Base-by-base conservation (phyloP, 106 monocot species). In the Narthecium ossifragum region DNA sequence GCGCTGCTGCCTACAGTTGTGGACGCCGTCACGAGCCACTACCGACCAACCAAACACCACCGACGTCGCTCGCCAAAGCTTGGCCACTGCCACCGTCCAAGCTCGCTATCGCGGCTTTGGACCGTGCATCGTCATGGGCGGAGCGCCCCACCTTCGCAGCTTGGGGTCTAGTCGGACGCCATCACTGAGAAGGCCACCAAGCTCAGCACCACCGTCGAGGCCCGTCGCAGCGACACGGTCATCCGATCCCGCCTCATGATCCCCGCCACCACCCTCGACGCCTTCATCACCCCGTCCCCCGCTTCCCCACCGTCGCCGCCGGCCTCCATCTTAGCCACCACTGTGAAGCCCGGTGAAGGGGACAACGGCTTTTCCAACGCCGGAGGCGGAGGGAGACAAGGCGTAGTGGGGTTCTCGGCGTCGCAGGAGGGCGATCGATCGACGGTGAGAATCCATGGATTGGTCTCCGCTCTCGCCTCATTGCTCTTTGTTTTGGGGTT, bases 101-200 rank as follows among this genome's bases (percentile, higher is more conserved):
- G n/a, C n/a, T n/a, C n/a, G n/a, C n/a, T n/a, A n/a, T n/a, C n/a
- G n/a, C n/a, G n/a, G n/a, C n/a, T n/a, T n/a, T n/a, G n/a, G n/a
- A n/a, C n/a, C n/a, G n/a, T n/a, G n/a, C n/a, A n/a, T n/a, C n/a
- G n/a, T n/a, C n/a, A n/a, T n/a, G n/a, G n/a, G n/a, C n/a, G n/a
- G n/a, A n/a, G n/a, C n/a, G n/a, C n/a, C n/a, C n/a, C n/a, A n/a
- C n/a, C n/a, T n/a, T n/a, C 77, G 89, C 93, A 94, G 2, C 93
- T 89, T 24, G 57, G 49, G 23, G 89, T 86, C 54, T 79, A 77
- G 51, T 90, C 78, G 26, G 93, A 77, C 31, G 80, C 89, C 89
- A 94, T 86, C 30, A 85, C 70, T 22, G 93, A 80, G 75, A 94
- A 80, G 13, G 89, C 73, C 21, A 80, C 59, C 51, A 89, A 1